Evolutionary conservation across 805 yeast genomes (phyloP), one percentile per base, ranked within the genome.

Genomic region (Ogataea trehaloabstinens): DNA sequence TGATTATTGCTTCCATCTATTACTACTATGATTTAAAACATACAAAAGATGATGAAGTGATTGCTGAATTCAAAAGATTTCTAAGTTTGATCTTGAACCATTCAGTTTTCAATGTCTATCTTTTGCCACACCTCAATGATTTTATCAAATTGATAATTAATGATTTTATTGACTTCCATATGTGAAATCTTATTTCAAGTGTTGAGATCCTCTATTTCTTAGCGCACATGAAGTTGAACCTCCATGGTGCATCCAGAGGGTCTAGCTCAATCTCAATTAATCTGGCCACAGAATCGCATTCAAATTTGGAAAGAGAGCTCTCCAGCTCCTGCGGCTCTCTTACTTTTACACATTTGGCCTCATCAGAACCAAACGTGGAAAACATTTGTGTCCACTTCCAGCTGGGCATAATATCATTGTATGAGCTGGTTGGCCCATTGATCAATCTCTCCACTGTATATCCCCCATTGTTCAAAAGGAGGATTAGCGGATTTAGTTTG

Each of bases 401-500:
- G 42, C 71, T 61, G 29, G 83, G 82, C 58, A 82, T 77, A 42
- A 90, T 82, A 52, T 89, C 96, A 60, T 90, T 90, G 61, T 89
- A 90, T 1, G 73, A 62, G 56, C 86, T 76, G 19, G 74, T 66
- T 20, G 87, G 83, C 4, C 96, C 97, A 56, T 80, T 76, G 50
- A 90, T 85, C 18, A 82, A 76, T 58, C 96, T 76, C 67, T 90
- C 97, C 35, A 90, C 88, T 0, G 96, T 83, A 66, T 90, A 90
- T 1, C 97, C 97, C 41, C 75, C 74, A 63, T 90, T 90, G 64
- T 90, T 90, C 63, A 88, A 67, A 37, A 90, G 62, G 50, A 89
- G 74, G 19, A 90, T 72, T 29, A 82, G 76, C 17, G 95, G 87
- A 25, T 74, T 75, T 29, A 83, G 68, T 4, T 28, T 20, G 29